Percentiles rank a stretch among this genome's conserved stretches.
phyloP scores from a whole-genome alignment of 441 rosid genomes.

The Pelargonium australe region DNA sequence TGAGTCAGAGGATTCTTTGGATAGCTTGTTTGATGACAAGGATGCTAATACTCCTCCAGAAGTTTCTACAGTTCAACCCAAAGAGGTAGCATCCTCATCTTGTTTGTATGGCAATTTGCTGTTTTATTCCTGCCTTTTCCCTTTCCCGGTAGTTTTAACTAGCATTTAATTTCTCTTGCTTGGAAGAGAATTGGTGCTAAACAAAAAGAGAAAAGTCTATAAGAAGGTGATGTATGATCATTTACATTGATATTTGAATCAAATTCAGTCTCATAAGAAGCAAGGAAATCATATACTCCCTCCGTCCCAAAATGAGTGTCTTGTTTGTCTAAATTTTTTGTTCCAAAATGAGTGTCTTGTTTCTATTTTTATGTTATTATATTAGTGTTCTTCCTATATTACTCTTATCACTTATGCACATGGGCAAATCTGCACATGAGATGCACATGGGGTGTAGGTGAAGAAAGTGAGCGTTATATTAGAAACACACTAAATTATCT shows the following conservation, averaged over 20 bases:
- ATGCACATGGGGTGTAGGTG: too few relatives aligned
- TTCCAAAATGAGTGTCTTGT: too few relatives aligned
- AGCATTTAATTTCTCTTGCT: neutral
- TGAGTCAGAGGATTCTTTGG: slow-evolving; percentile 42
- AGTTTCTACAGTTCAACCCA: slow-evolving; percentile 32
- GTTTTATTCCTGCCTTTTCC: slow-evolving; percentile 6
- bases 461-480: too few relatives aligned
- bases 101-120: slow-evolving; percentile 6
- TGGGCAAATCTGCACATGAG: too few relatives aligned
- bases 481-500: too few relatives aligned
- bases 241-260: neutral
- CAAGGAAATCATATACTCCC: too few relatives aligned
- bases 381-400: too few relatives aligned
- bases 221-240: neutral
- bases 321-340: too few relatives aligned
- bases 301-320: too few relatives aligned
- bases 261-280: too few relatives aligned
- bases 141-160: neutral
- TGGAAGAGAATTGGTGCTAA: neutral
- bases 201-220: neutral
- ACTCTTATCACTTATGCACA: too few relatives aligned
- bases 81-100: slow-evolving; percentile 36
- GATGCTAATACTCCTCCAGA: slow-evolving; percentile 27
- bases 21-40: slow-evolving; percentile 37
- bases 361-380: too few relatives aligned